Conservation (phyloP, 225 moss, liverwort and hornwort species). For the Ulota crispa region DNA sequence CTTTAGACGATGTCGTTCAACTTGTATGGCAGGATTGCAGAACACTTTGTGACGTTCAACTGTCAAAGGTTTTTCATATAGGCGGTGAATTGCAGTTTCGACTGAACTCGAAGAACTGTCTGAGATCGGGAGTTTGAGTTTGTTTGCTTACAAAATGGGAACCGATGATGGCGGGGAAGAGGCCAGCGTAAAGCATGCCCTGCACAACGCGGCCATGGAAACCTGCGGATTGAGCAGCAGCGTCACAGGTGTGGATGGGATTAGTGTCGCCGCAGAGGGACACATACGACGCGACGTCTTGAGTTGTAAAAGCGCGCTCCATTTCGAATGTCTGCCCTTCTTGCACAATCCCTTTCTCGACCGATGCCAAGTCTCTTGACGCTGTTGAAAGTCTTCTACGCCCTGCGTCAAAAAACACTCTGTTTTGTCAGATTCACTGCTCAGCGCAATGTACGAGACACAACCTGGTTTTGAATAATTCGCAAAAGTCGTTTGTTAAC, state of each 20-base stretch:
- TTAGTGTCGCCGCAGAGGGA: conserved; percentile 84
- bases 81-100: neutral
- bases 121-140: neutral
- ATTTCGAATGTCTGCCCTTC: conserved; percentile 61
- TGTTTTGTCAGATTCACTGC: conserved; percentile 2
- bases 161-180: conserved; percentile 97
- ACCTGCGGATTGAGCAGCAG: conserved; percentile 79
- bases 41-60: neutral
- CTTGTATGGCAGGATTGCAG: conserved; percentile 2
- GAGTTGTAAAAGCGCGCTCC: conserved; percentile 55
- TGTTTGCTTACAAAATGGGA: conserved; percentile 77
- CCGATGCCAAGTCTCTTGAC: conserved; percentile 1
- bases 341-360: conserved; percentile 25
- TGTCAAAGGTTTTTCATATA: neutral
- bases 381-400: conserved; percentile 29
- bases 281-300: conserved; percentile 66
- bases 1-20: neutral
- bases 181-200: conserved; percentile 87
- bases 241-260: conserved; percentile 68
- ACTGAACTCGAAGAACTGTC: neutral
- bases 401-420: conserved; percentile 26
- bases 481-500: neutral
- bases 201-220: conserved; percentile 79
- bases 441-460: neutral
- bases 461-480: neutral